These are phyloP conservation scores for Picea sitchensis DNA, from an alignment of 75 land plant species.

Conservation along the genomic window DNA sequence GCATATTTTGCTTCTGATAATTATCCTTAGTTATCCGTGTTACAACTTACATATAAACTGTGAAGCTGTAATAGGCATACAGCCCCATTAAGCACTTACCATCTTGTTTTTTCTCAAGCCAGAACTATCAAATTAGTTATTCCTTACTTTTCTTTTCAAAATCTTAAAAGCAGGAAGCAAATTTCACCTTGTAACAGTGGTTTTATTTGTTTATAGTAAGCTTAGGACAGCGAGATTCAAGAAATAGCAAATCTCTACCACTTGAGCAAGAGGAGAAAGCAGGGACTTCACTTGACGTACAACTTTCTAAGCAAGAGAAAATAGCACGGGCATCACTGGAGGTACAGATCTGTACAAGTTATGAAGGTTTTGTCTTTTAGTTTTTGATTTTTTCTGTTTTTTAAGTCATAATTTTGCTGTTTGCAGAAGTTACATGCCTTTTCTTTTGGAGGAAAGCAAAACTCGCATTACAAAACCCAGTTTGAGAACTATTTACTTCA, in stretches of 20 bases:
- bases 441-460: neutral
- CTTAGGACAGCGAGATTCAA: neutral
- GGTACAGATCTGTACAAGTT: neutral
- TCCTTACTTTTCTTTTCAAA: too few relatives aligned
- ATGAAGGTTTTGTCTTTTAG: neutral
- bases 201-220: neutral
- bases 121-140: too few relatives aligned
- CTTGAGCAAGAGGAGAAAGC: neutral
- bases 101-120: neutral
- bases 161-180: too few relatives aligned
- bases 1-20: too few relatives aligned
- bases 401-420: neutral
- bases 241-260: neutral
- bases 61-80: neutral
- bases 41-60: neutral
- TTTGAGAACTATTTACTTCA: neutral
- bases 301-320: neutral
- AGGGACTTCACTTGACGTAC: neutral
- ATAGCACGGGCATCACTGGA: neutral
- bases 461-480: neutral
- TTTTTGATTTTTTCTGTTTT: neutral
- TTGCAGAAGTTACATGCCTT: conserved; percentile 8
- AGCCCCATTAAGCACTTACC: neutral
- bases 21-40: neutral
- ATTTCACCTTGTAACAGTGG: neutral